A percentile compares a stretch with the other conserved stretches of the same genome.
Evolutionary conservation across 768 basidiomycete genomes (phyloP).

Genomic region (Lactarius indigo): DNA sequence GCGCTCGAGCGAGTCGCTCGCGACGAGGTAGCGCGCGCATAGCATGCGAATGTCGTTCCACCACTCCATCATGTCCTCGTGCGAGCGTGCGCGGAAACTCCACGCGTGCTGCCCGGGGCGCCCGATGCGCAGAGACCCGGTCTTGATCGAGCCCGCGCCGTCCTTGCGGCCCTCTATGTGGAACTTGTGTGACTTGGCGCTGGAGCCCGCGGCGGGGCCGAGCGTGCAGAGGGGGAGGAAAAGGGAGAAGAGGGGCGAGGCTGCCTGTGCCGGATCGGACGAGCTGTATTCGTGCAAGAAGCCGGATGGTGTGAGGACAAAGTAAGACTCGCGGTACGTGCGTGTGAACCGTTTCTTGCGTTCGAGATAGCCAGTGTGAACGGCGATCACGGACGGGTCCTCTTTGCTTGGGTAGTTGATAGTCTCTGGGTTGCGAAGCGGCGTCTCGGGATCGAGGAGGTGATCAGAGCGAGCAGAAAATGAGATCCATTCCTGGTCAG

Average conservation of each 20-base stretch:
- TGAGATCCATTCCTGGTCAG: slow-evolving; percentile 93
- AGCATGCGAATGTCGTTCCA: slow-evolving; percentile 98
- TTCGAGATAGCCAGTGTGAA: slow-evolving; percentile 88
- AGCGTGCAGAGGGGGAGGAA: slow-evolving; percentile 96
- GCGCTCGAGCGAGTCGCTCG: slow-evolving; percentile 89
- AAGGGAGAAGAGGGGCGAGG: slow-evolving; percentile 70
- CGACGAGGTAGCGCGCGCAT: slow-evolving; percentile 90
- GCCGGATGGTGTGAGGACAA: slow-evolving; percentile 91
- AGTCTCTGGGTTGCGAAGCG: slow-evolving; percentile 70
- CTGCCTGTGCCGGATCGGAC: slow-evolving; percentile 63
- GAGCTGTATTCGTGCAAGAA: slow-evolving; percentile 90
- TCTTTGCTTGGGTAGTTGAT: slow-evolving; percentile 90
- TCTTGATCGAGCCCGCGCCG: slow-evolving; percentile 63
- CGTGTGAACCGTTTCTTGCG: slow-evolving; percentile 95
- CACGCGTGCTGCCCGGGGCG: slow-evolving; percentile 60
- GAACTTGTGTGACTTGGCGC: slow-evolving; percentile 87
- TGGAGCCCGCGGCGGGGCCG: slow-evolving; percentile 75
- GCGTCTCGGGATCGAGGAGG: slow-evolving; percentile 94
- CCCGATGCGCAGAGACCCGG: slow-evolving; percentile 45
- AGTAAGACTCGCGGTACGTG: slow-evolving; percentile 80
- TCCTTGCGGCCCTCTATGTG: slow-evolving; percentile 92
- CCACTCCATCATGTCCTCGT: slow-evolving; percentile 99
- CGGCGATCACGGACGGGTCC: slow-evolving; percentile 78
- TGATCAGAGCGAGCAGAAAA: slow-evolving; percentile 94
- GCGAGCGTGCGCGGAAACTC: slow-evolving; percentile 84